Base-by-base conservation (phyloP, 2,329 filamentous ascomycete species). In the Didymella sp. region DNA sequence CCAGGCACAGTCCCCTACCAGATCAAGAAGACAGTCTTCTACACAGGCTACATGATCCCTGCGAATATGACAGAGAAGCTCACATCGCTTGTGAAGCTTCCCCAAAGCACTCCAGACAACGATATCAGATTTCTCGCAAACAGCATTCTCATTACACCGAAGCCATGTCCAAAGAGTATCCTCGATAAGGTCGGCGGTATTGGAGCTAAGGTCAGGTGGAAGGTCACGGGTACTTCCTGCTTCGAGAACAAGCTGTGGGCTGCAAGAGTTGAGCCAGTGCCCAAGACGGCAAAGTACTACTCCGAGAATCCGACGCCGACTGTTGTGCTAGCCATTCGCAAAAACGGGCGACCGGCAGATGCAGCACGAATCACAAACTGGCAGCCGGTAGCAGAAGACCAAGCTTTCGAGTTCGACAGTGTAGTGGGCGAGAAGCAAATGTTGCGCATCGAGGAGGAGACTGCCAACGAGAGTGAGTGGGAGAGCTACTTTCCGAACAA, bases 201-300 rank as follows among this genome's bases (percentile, higher is more conserved):
- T 70, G 92, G 92, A 30, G 87, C 86, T 67, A 94, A 89, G 76
- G 84, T 96, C 77, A 86, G 81, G 37, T 99, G 94, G 92, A 86
- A 91, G 73, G 88, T 96, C 4, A 90, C 87, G 0, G 91, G 88
- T 33, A 86, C 89, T 6, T 92, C 87, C 0, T 86, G 84, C 63
- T 87, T 86, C 63, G 89, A 96, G 58, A 88, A 92, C 73, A 89
- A 85, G 66, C 84, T 98, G 35, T 99, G 94, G 93, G 95, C 94
- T 5, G 92, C 89, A 15, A 84, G 87, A 40, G 85, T 97, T 11
- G 83, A 86, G 28, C 92, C 95, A 0, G 82, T 93, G 0, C 87
- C 88, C 0, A 79, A 85, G 15, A 85, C 83, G 0, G 85, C 72
- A 24, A 73, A 88, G 35, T 83, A 82, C 42, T 89, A 95, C 77